A percentile compares a stretch with the other conserved stretches of the same genome.
phyloP scores from a whole-genome alignment of 2,329 filamentous ascomycete genomes.

The Graphilbum sp. region DNA sequence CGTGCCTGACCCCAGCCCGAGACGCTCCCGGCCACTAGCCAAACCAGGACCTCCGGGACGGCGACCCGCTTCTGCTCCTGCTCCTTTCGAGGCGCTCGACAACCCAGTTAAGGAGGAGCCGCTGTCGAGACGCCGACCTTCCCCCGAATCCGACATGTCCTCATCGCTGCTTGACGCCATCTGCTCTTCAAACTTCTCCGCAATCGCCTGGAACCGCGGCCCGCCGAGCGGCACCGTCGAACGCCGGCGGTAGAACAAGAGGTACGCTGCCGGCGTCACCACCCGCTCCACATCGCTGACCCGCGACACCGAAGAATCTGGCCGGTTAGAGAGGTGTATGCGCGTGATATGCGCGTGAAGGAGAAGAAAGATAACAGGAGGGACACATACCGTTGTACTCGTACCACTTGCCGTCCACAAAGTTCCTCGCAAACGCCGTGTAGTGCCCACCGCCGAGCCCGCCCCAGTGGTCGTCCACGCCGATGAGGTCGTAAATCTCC shows the following conservation, averaged over 20 bases:
- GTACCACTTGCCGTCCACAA: conserved; percentile 79
- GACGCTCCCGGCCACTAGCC: conserved; percentile 15
- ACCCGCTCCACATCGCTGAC: conserved; percentile 43
- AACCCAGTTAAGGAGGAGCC: conserved; percentile 76
- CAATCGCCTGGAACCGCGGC: conserved; percentile 52
- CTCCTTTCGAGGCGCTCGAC: conserved; percentile 73
- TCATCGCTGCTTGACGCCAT: conserved; percentile 26
- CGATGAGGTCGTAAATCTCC: conserved; percentile 83
- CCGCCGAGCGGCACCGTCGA: conserved; percentile 66
- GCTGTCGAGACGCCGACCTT: conserved; percentile 72
- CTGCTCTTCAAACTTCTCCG: conserved; percentile 43
- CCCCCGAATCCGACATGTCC: conserved; percentile 41
- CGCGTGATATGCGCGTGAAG: no score
- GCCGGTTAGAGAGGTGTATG: no score
- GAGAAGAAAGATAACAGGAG: neutral
- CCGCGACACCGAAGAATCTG: conserved; percentile 59
- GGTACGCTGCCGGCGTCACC: conserved; percentile 66
- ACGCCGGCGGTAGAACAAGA: conserved; percentile 88
- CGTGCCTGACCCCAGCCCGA: neutral
- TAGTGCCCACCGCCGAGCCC: conserved; percentile 91
- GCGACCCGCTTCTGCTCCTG: conserved; percentile 62
- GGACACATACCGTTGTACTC: conserved; percentile 70
- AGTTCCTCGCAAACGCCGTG: conserved; percentile 87
- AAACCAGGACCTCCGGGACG: conserved; percentile 43
- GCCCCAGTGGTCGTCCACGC: conserved; percentile 90